Evolutionary conservation across 1,284 basidiomycete genomes (phyloP), one percentile per base, ranked within the genome.

Genomic region (Apiotrichum sp.): DNA sequence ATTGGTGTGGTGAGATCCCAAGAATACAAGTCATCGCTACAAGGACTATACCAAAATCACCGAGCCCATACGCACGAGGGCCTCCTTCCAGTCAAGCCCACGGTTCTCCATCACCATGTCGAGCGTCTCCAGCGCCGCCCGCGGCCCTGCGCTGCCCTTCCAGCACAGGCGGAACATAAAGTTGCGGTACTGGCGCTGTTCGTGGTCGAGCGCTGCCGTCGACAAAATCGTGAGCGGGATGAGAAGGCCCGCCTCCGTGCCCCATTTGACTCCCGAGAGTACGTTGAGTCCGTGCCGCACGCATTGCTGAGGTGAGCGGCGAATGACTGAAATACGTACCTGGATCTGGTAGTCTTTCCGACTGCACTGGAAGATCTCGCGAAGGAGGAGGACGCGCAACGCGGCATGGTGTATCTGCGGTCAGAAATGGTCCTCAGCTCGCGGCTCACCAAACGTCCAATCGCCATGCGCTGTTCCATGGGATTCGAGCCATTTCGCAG

Each of bases 111-210:
- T 44, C n/a, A 57, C 47, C 34, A 45, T 46, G 42, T 60, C 49
- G 33, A 60, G 58, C 5, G 49, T 52, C 13, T 36, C 32, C 9
- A 54, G 44, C 6, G 55, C 58, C 0, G 58, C 58, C 2, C 47
- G 55, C 8, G 58, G 58, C 0, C 58, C 58, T 1, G 52, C 49
- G 33, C 58, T 60, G n/a, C 58, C 58, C 52, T 60, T 60, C 58
- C 58, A 60, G 39, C 58, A 60, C n/a, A 60, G 49, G 2, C 58
- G 52, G 29, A 43, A 35, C 52, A 60, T 53, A 45, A 60, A 55
- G 11, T 35, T 39, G 5, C 52, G 39, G 52, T 52, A 60, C 16
- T 47, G 40, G 36, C 16, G 34, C 14, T 48, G 58, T 34, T 60
- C 55, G 31, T 41, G 39, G 6, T 42, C 50, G 7, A 51, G 50